Conservation (phyloP, 2,329 filamentous ascomycete genomes). For the Colletotrichum sidae region DNA sequence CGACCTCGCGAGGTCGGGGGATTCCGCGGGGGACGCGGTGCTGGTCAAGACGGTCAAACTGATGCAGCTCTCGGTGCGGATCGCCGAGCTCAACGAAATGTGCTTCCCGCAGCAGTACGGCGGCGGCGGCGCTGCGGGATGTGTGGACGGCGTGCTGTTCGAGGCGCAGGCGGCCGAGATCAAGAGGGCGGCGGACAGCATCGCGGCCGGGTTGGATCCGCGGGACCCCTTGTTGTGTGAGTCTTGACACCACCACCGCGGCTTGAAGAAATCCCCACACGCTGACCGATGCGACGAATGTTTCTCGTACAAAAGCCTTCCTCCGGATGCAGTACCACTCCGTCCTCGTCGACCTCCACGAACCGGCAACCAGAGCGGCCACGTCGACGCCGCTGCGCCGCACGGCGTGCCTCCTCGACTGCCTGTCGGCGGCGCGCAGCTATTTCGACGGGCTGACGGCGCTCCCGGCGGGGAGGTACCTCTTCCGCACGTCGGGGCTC, state of each 20-base stretch:
- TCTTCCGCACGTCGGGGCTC: constrained; percentile 20
- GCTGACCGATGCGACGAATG: too few relatives aligned
- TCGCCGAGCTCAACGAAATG: constrained; percentile 47
- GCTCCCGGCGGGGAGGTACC: constrained; percentile 40
- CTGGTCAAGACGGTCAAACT: constrained; percentile 50
- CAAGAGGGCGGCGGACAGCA: constrained; percentile 46
- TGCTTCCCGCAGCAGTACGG: constrained; percentile 43
- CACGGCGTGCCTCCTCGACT: constrained; percentile 48
- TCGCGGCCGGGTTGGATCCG: constrained; percentile 46
- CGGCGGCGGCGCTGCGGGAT: constrained; percentile 43
- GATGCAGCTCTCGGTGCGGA: constrained; percentile 48
- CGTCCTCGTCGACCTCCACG: constrained; percentile 51
- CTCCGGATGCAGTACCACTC: constrained; percentile 48
- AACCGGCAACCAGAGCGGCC: constrained; percentile 50
- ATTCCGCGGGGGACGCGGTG: constrained; percentile 42
- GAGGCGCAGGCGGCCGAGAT: constrained; percentile 48
- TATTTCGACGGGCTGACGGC: constrained; percentile 48
- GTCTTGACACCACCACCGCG: neutral
- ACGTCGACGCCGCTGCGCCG: constrained; percentile 43
- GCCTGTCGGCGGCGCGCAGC: constrained; percentile 47
- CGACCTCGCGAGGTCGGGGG: constrained; percentile 42
- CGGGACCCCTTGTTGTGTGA: constrained; percentile 37
- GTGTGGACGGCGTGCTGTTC: constrained; percentile 43
- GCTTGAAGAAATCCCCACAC: too few relatives aligned
- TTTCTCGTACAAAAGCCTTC: neutral